Conservation (phyloP, 169 alveolate species). For the Plasmodium gonderi region DNA sequence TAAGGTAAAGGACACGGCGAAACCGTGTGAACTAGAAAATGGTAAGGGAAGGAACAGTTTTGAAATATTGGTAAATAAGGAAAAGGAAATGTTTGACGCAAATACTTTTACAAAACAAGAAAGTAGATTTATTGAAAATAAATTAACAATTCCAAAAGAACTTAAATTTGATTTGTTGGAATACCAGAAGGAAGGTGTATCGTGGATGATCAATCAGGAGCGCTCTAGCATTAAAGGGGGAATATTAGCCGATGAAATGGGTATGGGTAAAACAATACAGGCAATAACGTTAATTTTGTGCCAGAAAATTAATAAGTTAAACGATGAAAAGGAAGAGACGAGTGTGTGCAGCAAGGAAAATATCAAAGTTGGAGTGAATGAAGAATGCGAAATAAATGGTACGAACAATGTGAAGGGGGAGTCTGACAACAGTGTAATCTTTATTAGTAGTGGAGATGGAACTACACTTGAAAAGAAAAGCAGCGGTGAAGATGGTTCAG, state of each 20-base stretch:
- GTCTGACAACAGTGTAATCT: too few species aligned
- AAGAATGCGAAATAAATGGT: neutral
- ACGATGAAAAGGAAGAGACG: neutral
- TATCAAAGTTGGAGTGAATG: neutral
- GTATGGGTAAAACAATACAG: slow-evolving; percentile 88
- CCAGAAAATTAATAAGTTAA: slow-evolving; percentile 69
- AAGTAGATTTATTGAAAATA: slow-evolving; percentile 40
- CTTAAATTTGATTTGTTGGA: slow-evolving; percentile 63
- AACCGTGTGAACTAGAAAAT: slow-evolving; percentile 10
- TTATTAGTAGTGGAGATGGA: too few species aligned
- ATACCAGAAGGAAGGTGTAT: slow-evolving; percentile 83
- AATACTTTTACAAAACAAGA: slow-evolving; percentile 14
- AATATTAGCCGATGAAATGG: slow-evolving; percentile 91
- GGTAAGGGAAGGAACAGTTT: slow-evolving; percentile 15
- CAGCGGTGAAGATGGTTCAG: too few species aligned
- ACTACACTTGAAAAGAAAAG: too few species aligned
- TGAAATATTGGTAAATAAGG: slow-evolving; percentile 48
- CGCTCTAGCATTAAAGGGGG: slow-evolving; percentile 82
- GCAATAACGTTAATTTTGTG: slow-evolving; percentile 77
- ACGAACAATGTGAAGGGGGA: neutral
- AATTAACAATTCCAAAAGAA: slow-evolving; percentile 74
- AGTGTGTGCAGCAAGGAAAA: neutral
- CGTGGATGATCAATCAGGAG: slow-evolving; percentile 87
- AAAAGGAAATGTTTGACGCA: neutral
- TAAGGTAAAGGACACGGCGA: slow-evolving; percentile 30